Conservation (phyloP, 805 yeast species). For the Kodamaea lidongshanica region DNA sequence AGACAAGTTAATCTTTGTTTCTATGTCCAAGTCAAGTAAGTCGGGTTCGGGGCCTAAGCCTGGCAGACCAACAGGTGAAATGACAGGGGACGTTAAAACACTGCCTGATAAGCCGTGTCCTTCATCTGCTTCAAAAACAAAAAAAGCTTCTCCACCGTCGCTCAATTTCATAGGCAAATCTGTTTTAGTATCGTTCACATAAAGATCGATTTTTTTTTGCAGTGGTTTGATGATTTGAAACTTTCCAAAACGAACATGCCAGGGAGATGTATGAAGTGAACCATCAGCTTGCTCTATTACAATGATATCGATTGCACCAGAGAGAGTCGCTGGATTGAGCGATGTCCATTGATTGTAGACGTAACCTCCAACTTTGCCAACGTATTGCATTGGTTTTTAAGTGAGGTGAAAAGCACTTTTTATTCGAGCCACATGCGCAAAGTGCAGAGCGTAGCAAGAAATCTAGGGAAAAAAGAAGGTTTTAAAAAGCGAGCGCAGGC, state of each 20-base stretch:
- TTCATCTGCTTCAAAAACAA: slow-evolving; percentile 81
- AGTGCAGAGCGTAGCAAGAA: too few species aligned
- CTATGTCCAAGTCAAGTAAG: slow-evolving; percentile 32
- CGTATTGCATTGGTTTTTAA: slow-evolving; percentile 72
- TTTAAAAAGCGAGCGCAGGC: too few species aligned
- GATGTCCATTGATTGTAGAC: slow-evolving; percentile 97
- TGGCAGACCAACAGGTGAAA: slow-evolving; percentile 64
- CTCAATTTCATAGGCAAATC: slow-evolving; percentile 93
- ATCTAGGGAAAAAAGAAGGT: too few species aligned
- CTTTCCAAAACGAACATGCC: slow-evolving; percentile 94
- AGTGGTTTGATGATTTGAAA: slow-evolving; percentile 89
- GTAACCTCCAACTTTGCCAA: slow-evolving; percentile 90
- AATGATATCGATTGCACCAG: slow-evolving; percentile 95
- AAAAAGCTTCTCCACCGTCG: slow-evolving; percentile 97
- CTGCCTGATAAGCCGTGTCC: slow-evolving; percentile 58
- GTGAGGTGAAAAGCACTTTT: slow-evolving; percentile 1
- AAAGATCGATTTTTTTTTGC: slow-evolving; percentile 86
- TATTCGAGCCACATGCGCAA: too few species aligned
- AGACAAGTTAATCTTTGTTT: slow-evolving; percentile 22
- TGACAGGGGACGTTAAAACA: slow-evolving; percentile 80
- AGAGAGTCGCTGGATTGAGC: slow-evolving; percentile 89
- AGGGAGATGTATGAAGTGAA: slow-evolving; percentile 82
- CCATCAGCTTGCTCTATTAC: slow-evolving; percentile 88
- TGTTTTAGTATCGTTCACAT: slow-evolving; percentile 75
- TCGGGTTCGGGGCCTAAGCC: slow-evolving; percentile 24